Conservation (phyloP, 1,284 basidiomycete genomes). For the Apiotrichum brassicae region DNA sequence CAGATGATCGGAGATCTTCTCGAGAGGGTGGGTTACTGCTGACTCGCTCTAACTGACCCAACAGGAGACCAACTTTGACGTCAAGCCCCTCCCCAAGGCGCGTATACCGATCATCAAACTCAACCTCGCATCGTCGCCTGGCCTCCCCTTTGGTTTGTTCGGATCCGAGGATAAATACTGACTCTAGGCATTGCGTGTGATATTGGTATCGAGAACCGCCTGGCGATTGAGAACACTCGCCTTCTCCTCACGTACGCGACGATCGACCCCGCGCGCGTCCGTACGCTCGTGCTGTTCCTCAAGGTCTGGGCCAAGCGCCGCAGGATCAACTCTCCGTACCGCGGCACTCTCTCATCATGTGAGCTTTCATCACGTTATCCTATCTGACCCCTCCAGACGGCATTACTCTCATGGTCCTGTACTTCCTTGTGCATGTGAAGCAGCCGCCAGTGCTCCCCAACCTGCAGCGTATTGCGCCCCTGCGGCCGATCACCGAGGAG, state of each 20-base stretch:
- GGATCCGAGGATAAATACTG: not conserved
- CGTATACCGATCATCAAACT: slow-evolving; percentile 98
- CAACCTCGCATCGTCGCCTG: slow-evolving; percentile 80
- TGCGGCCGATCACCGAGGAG: slow-evolving; percentile 77
- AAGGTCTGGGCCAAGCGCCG: slow-evolving; percentile 98
- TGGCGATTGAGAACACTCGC: slow-evolving; percentile 94
- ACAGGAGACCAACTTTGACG: slow-evolving; percentile 84
- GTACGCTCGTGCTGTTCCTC: slow-evolving; percentile 91
- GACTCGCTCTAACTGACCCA: not conserved
- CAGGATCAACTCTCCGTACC: slow-evolving; percentile 97
- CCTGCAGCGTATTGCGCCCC: slow-evolving; percentile 77
- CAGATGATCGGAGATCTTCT: slow-evolving; percentile 89
- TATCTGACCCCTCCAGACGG: slow-evolving; percentile 53
- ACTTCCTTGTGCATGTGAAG: slow-evolving; percentile 95
- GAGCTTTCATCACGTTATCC: slow-evolving; percentile 5
- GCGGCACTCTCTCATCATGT: slow-evolving; percentile 88
- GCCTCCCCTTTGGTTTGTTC: slow-evolving; percentile 64
- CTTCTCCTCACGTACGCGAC: slow-evolving; percentile 95
- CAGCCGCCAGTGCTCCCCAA: slow-evolving; percentile 88
- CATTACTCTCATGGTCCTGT: slow-evolving; percentile 94
- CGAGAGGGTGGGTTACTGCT: slow-evolving; percentile 61
- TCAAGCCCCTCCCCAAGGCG: slow-evolving; percentile 92
- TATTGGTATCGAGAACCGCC: slow-evolving; percentile 95
- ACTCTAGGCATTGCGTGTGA: slow-evolving; percentile 73
- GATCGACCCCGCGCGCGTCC: slow-evolving; percentile 87